A percentile compares a stretch with the other conserved stretches of the same genome.
Evolutionary conservation across 1,284 basidiomycete species (phyloP).

Genomic region (Amylostereum chailletii): DNA sequence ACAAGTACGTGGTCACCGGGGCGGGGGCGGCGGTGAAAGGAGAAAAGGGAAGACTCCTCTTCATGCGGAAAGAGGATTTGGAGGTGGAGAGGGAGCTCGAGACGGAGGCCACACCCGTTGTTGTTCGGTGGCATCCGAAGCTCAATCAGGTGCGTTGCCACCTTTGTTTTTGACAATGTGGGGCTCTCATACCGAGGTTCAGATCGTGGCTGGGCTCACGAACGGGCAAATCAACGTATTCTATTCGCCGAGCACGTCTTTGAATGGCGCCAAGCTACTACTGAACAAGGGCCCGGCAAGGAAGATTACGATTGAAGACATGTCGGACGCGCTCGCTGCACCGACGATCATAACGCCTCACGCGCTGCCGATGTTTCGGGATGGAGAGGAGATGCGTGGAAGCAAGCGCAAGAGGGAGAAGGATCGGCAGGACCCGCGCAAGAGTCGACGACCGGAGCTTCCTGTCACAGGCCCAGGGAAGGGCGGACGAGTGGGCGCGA

Average conservation of each 20-base stretch:
- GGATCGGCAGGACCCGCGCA: constrained; percentile 80
- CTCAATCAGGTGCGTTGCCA: constrained; percentile 79
- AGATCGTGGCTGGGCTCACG: constrained; percentile 85
- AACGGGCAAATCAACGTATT: constrained; percentile 83
- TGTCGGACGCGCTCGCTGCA: constrained; percentile 75
- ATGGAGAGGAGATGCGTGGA: constrained; percentile 65
- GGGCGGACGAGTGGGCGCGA: constrained; percentile 91
- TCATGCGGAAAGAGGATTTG: constrained; percentile 63
- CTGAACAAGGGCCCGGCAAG: constrained; percentile 69
- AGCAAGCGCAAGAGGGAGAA: constrained; percentile 84
- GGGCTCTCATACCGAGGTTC: constrained; percentile 9
- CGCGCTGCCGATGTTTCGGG: constrained; percentile 82
- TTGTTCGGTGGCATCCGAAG: constrained; percentile 89
- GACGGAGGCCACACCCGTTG: constrained; percentile 76
- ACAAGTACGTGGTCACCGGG: constrained; percentile 81
- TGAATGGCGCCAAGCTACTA: constrained; percentile 87
- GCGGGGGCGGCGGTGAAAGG: constrained; percentile 56
- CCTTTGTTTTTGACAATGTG: not conserved
- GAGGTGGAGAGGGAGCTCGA: constrained; percentile 56
- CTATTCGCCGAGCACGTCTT: constrained; percentile 82
- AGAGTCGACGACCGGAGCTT: constrained; percentile 85
- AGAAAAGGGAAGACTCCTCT: constrained; percentile 63
- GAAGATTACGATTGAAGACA: constrained; percentile 72
- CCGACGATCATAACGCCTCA: constrained; percentile 87
- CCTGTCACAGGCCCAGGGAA: constrained; percentile 87